phyloP scores from a whole-genome alignment of 805 yeast genomes.

The Ogataea allantospora region DNA sequence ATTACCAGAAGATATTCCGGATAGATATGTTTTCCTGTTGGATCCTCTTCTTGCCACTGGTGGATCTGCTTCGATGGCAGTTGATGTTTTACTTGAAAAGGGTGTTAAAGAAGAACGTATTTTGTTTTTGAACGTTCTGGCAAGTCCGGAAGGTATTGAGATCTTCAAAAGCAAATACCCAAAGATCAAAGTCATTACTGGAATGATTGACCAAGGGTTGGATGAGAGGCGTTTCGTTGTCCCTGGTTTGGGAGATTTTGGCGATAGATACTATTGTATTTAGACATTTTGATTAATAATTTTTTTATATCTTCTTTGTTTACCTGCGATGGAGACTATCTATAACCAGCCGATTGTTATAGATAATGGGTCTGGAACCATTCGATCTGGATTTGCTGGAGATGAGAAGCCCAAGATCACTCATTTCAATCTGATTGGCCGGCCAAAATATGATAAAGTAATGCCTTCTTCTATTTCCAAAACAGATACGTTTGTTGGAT shows the following conservation, averaged over 20 bases:
- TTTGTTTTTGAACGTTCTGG: conserved; percentile 84
- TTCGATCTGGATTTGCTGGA: conserved; percentile 92
- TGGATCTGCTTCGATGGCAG: conserved; percentile 97
- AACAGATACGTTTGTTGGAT: conserved; percentile 68
- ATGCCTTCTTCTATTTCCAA: conserved; percentile 65
- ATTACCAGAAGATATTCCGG: conserved; percentile 86
- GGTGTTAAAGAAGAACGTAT: conserved; percentile 90
- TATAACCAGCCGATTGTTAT: conserved; percentile 72
- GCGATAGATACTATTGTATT: conserved; percentile 94
- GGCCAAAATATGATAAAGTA: conserved; percentile 78
- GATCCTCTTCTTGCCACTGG: conserved; percentile 99
- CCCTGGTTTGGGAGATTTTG: conserved; percentile 98
- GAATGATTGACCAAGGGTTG: conserved; percentile 84
- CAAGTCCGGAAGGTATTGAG: conserved; percentile 91
- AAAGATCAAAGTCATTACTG: conserved; percentile 83
- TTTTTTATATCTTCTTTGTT: conserved; percentile 2
- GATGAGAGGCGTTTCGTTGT: conserved; percentile 82
- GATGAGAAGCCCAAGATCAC: conserved; percentile 73
- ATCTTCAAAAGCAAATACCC: conserved; percentile 80
- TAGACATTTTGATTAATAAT: conserved; percentile 29
- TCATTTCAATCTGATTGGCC: conserved; percentile 68
- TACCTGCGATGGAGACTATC: conserved; percentile 24
- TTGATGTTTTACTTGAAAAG: conserved; percentile 79
- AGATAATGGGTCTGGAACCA: conserved; percentile 82
- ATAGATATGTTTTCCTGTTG: conserved; percentile 82